phyloP scores from a whole-genome alignment of 1,284 basidiomycete genomes.

The Tylopilus sp. region DNA sequence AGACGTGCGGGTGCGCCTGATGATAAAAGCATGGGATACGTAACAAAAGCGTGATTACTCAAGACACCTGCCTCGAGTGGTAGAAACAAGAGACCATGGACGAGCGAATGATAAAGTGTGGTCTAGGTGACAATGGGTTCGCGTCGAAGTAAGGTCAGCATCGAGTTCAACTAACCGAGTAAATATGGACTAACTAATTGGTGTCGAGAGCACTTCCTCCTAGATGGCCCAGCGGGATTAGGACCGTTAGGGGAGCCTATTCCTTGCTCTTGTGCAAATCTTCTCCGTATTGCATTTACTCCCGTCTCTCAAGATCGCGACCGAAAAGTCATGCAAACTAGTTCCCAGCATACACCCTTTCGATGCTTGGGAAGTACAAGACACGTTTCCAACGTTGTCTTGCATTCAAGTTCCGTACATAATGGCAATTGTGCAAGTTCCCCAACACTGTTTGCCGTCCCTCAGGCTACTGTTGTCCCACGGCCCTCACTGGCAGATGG shows the following conservation, averaged over 20 bases:
- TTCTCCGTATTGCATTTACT: slow-evolving; percentile 19
- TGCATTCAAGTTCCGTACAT: too few relatives aligned
- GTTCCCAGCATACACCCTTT: background rate
- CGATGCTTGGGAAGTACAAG: background rate
- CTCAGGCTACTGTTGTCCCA: slow-evolving; percentile 9
- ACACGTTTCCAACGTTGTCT: slow-evolving; percentile 20
- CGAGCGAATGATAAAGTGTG: slow-evolving; percentile 24
- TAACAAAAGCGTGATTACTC: background rate
- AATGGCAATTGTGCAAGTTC: slow-evolving; percentile 13
- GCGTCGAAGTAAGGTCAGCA: slow-evolving; percentile 3
- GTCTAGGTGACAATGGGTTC: slow-evolving; percentile 29
- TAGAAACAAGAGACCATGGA: slow-evolving; percentile 26
- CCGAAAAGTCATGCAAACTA: background rate
- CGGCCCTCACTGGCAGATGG: slow-evolving; percentile 10
- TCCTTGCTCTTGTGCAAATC: slow-evolving; percentile 4
- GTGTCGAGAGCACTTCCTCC: slow-evolving; percentile 19
- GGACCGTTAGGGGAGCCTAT: background rate
- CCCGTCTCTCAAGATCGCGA: background rate
- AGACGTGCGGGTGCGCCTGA: slow-evolving; percentile 29
- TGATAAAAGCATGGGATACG: background rate
- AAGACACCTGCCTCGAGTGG: slow-evolving; percentile 22
- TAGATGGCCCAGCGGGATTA: slow-evolving; percentile 5
- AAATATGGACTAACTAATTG: slow-evolving; percentile 17
- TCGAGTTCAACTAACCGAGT: background rate
- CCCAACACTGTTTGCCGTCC: slow-evolving; percentile 6